Conservation (phyloP, 148 eudicot genomes). For the Nepenthes mirabilis region DNA sequence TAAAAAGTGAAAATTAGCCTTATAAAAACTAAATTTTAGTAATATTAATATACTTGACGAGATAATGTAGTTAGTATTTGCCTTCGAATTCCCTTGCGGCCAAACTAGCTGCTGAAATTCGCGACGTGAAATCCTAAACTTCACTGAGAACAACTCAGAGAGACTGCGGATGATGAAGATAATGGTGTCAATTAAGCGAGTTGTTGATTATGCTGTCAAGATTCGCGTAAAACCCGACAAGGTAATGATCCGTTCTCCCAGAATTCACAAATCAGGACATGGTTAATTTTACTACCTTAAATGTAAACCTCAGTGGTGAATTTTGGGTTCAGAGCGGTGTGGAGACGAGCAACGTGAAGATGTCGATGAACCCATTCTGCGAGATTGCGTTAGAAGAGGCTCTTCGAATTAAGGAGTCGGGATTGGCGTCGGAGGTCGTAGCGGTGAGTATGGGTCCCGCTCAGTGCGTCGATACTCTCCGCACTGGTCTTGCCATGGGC, state of each 20-base stretch:
- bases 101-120: too few species aligned
- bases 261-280: background rate
- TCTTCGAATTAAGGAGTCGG: conserved; percentile 56
- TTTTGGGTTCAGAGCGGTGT: conserved; percentile 57
- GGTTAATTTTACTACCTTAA: background rate
- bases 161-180: conserved; percentile 44
- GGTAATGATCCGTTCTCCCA: conserved; percentile 19
- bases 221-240: conserved; percentile 89
- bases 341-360: conserved; percentile 77
- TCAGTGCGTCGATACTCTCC: conserved; percentile 74
- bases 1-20: too few species aligned
- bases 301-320: background rate
- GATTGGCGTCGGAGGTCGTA: conserved; percentile 85
- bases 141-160: too few species aligned
- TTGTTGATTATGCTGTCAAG: conserved; percentile 93
- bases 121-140: too few species aligned
- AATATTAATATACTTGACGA: too few species aligned
- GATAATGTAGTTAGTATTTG: too few species aligned
- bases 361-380: conserved; percentile 99
- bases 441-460: conserved; percentile 78
- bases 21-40: too few species aligned
- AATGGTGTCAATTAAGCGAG: conserved; percentile 84
- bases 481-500: conserved; percentile 98
- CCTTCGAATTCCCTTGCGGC: too few species aligned
- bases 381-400: conserved; percentile 97